Conservation (phyloP, 306 rosid species). For the Quercus variabilis region DNA sequence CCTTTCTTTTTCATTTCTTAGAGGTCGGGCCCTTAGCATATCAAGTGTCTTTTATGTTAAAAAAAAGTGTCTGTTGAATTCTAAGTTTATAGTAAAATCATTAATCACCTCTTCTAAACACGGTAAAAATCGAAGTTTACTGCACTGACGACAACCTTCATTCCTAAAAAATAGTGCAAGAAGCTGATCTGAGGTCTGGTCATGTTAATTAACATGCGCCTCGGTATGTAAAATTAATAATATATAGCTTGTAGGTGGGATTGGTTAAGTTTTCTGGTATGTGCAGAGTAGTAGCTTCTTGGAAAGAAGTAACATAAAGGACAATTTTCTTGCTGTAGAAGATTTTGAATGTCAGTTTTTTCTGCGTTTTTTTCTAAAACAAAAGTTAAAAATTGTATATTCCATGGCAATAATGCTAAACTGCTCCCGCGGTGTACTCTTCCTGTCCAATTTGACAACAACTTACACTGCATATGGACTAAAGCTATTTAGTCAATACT, state of each 20-base stretch:
- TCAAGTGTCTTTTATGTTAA: too few species aligned
- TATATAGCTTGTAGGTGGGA: not conserved
- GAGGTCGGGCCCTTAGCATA: too few species aligned
- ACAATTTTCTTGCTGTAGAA: not conserved
- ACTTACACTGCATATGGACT: slow-evolving; percentile 22
- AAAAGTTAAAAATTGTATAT: not conserved
- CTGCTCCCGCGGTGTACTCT: slow-evolving; percentile 16
- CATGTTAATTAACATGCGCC: not conserved
- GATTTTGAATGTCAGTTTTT: not conserved
- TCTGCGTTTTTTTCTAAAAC: not conserved
- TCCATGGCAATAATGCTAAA: slow-evolving; percentile 10
- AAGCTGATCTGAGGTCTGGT: not conserved
- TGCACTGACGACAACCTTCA: too few species aligned
- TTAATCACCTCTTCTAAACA: too few species aligned
- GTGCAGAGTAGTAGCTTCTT: not conserved
- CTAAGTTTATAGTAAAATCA: too few species aligned
- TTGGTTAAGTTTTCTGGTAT: not conserved
- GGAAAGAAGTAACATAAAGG: not conserved
- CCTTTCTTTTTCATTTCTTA: too few species aligned
- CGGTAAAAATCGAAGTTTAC: too few species aligned
- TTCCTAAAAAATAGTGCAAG: not conserved
- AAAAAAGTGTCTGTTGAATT: too few species aligned
- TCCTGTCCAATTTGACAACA: slow-evolving; percentile 1
- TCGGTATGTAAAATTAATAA: not conserved
- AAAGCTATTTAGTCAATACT: slow-evolving; percentile 37